Evolutionary conservation across 345 rosid genomes (phyloP).

Genomic region (Psidium guajava): DNA sequence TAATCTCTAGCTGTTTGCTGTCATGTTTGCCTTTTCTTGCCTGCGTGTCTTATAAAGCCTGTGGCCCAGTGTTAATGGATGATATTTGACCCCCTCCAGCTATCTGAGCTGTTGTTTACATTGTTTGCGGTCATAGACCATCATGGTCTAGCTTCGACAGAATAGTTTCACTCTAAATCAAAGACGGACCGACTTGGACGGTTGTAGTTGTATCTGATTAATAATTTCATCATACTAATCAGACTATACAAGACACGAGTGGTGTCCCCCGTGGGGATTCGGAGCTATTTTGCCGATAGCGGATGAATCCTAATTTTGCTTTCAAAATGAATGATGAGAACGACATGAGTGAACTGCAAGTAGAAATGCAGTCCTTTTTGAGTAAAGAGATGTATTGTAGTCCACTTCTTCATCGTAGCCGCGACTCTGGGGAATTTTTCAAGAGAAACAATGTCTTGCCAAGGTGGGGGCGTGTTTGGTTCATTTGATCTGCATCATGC

Average conservation of each 20-base stretch:
- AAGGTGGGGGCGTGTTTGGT: background rate
- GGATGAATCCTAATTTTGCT: background rate
- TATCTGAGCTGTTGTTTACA: background rate
- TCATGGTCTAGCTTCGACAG: background rate
- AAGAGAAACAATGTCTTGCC: too few relatives aligned
- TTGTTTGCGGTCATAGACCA: background rate
- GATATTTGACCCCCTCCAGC: background rate
- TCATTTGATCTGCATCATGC: background rate
- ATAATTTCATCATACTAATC: background rate
- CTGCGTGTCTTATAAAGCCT: background rate
- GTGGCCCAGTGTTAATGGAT: background rate
- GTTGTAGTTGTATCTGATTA: too few relatives aligned
- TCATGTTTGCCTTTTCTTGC: background rate
- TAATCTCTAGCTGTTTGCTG: background rate
- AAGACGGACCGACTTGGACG: background rate
- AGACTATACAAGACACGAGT: background rate
- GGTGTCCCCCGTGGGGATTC: background rate
- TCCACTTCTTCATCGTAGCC: background rate
- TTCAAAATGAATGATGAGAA: background rate
- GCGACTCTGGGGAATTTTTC: background rate
- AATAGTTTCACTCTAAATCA: background rate
- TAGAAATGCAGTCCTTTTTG: background rate
- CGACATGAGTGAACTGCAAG: background rate
- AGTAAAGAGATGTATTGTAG: background rate
- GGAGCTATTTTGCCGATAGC: background rate